These are phyloP conservation scores for Closterium sp. DNA, from an alignment of 139 green algal genomes.

Conservation along the genomic window DNA sequence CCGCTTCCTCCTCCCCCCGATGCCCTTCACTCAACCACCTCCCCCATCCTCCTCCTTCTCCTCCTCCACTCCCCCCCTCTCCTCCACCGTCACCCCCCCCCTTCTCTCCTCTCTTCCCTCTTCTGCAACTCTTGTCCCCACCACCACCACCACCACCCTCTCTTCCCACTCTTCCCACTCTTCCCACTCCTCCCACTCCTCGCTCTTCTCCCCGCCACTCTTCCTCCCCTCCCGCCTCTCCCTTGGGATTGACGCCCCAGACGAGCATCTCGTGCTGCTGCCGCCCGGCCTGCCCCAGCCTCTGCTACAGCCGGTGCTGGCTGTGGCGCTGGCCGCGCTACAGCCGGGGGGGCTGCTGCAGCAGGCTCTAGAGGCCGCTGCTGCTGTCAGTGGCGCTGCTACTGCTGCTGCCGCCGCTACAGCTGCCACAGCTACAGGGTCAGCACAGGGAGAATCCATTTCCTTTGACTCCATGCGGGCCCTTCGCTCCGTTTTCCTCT, in stretches of 20 bases:
- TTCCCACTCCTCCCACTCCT: not conserved
- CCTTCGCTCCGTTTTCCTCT: not conserved
- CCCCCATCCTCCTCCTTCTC: constrained; percentile 30
- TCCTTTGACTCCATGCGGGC: not conserved
- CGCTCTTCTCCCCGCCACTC: not conserved
- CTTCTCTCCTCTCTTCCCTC: not conserved
- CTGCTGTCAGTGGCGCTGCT: not conserved
- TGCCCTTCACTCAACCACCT: constrained; percentile 82
- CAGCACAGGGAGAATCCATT: not conserved
- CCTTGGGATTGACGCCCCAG: not conserved
- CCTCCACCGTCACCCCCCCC: not conserved
- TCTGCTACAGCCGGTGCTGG: not conserved
- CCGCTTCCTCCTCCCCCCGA: constrained; percentile 64
- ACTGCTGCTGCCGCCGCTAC: not conserved
- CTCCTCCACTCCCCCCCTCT: constrained; percentile 21
- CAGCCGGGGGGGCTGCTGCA: not conserved
- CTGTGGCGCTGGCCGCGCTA: not conserved
- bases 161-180: not conserved
- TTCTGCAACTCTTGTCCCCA: not conserved
- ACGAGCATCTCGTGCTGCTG: not conserved
- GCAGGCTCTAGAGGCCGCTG: not conserved
- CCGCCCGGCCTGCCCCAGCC: not conserved
- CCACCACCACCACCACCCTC: not conserved
- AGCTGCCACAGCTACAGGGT: not conserved
- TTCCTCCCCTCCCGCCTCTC: not conserved